phyloP scores from a whole-genome alignment of 192 early-diverging fungal genomes.

The Endogone sp. region DNA sequence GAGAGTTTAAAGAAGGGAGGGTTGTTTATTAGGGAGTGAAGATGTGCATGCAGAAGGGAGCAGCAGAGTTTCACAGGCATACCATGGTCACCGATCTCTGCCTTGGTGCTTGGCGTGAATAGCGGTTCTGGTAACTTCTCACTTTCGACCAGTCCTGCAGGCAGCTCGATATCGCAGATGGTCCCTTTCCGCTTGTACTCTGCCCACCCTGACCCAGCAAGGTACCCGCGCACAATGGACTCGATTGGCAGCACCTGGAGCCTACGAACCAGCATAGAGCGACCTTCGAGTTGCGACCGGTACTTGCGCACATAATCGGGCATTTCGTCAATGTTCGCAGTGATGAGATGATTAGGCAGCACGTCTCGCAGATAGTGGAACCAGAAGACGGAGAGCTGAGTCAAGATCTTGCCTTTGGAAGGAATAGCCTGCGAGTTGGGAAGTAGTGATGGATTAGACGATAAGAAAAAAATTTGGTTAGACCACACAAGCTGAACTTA shows the following conservation, averaged over 20 bases:
- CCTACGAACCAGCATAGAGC: conserved; percentile 90
- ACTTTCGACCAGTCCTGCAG: conserved; percentile 76
- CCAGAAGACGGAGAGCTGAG: conserved; percentile 95
- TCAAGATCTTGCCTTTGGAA: conserved; percentile 97
- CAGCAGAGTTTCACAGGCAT: conserved; percentile 1
- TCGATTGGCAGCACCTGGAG: conserved; percentile 92
- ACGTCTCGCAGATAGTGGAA: conserved; percentile 84
- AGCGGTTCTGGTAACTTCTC: conserved; percentile 77
- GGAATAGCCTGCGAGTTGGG: conserved; percentile 67
- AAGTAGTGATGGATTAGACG: neutral
- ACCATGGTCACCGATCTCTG: conserved; percentile 96
- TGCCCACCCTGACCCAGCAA: conserved; percentile 91
- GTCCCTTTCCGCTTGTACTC: conserved; percentile 93
- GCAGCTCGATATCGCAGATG: conserved; percentile 89
- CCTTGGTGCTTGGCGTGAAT: conserved; percentile 99
- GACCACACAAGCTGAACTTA: too few relatives aligned
- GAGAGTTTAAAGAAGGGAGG: conserved; percentile 21
- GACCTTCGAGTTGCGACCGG: conserved; percentile 79
- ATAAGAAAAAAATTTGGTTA: neutral
- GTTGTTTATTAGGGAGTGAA: conserved; percentile 1
- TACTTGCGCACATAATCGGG: conserved; percentile 85
- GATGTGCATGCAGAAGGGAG: too few relatives aligned
- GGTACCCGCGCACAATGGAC: conserved; percentile 98
- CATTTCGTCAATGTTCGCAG: conserved; percentile 91
- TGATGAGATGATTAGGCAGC: conserved; percentile 97